A percentile compares a stretch with the other conserved stretches of the same genome.
Evolutionary conservation across 305 asterid genomes (phyloP).

Genomic region (Solanum hybrid): DNA sequence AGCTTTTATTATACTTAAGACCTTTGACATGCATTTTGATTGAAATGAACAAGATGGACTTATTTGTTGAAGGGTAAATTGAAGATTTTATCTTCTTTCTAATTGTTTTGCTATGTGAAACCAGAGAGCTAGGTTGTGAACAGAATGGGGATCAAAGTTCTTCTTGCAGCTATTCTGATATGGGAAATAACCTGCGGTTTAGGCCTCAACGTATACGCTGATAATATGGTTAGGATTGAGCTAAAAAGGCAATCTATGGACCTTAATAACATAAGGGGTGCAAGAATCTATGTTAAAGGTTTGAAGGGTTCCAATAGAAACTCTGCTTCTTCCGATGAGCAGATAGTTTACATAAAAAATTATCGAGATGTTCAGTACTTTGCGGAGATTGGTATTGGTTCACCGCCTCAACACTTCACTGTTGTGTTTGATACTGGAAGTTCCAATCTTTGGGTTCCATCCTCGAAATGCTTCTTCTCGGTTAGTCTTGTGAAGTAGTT

Average conservation of each 20-base stretch:
- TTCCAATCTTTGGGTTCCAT: constrained; percentile 33
- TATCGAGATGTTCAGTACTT: constrained; percentile 23
- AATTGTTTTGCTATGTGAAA: not conserved
- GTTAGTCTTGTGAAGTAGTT: constrained; percentile 13
- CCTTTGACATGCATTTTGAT: not conserved
- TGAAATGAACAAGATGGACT: not conserved
- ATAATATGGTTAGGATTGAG: constrained; percentile 12
- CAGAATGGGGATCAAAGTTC: constrained; percentile 1
- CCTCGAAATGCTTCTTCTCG: constrained; percentile 24
- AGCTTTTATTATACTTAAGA: not conserved
- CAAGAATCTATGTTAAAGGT: constrained; percentile 1
- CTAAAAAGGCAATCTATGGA: constrained; percentile 15
- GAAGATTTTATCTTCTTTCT: not conserved
- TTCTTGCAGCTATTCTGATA: not conserved
- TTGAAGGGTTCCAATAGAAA: not conserved
- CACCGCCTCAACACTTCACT: constrained; percentile 25
- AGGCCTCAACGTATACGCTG: not conserved
- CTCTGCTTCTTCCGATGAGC: not conserved
- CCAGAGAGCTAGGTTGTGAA: not conserved
- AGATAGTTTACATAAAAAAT: constrained; percentile 16
- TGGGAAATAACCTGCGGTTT: not conserved
- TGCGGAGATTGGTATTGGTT: constrained; percentile 26
- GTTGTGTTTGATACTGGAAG: constrained; percentile 33
- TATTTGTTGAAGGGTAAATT: not conserved
- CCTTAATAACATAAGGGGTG: constrained; percentile 9